Conservation (phyloP, 2,329 filamentous ascomycete genomes). For the Juglanconis sp. region DNA sequence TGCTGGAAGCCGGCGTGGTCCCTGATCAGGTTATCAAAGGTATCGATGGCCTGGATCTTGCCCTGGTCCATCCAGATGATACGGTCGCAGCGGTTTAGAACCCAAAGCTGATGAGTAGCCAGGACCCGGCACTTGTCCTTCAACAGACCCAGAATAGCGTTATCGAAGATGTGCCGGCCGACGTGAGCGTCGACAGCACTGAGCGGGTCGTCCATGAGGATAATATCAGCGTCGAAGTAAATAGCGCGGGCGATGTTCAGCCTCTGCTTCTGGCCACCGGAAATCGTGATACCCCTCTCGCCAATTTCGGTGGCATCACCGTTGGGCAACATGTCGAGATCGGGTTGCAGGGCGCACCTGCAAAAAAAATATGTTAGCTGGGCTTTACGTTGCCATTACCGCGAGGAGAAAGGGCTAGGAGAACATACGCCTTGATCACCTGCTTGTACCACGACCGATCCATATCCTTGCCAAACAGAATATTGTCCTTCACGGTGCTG, state of each 20-base stretch:
- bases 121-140: slow-evolving; percentile 87
- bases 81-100: slow-evolving; percentile 83
- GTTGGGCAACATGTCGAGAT: slow-evolving; percentile 89
- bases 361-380: not conserved
- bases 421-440: slow-evolving; percentile 70
- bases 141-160: slow-evolving; percentile 85
- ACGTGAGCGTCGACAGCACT: slow-evolving; percentile 70
- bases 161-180: slow-evolving; percentile 79
- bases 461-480: slow-evolving; percentile 80
- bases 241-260: slow-evolving; percentile 87
- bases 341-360: slow-evolving; percentile 37
- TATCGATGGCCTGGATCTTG: slow-evolving; percentile 79
- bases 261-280: slow-evolving; percentile 91
- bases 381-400: not conserved
- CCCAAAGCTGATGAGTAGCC: slow-evolving; percentile 93
- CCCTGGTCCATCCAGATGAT: slow-evolving; percentile 93
- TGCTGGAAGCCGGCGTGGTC: slow-evolving; percentile 74
- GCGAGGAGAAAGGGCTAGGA: not conserved
- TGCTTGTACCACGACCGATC: slow-evolving; percentile 75
- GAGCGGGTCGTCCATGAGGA: slow-evolving; percentile 68
- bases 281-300: slow-evolving; percentile 91
- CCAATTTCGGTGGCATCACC: slow-evolving; percentile 91
- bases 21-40: slow-evolving; percentile 82
- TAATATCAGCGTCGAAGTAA: slow-evolving; percentile 65
- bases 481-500: slow-evolving; percentile 80